Conservation (phyloP, 1,284 basidiomycete species). For the Amylostereum areolatum region DNA sequence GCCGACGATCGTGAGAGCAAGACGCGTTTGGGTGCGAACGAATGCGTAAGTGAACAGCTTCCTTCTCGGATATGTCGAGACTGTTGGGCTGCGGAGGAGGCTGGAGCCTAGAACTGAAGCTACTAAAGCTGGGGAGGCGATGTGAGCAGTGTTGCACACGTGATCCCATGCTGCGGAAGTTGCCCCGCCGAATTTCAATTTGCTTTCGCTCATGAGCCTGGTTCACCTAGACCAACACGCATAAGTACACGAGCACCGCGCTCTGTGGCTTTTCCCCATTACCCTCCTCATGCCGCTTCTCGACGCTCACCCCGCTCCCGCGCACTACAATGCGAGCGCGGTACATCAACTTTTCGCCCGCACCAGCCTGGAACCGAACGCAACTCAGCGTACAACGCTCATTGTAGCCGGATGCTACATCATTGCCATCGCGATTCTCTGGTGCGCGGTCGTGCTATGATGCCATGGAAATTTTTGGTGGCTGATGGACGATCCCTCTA, state of each 20-base stretch:
- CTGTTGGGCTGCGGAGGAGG: too few species aligned
- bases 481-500: conserved; percentile 20
- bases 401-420: conserved; percentile 75
- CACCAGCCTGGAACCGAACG: conserved; percentile 51
- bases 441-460: conserved; percentile 38
- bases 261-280: conserved; percentile 1
- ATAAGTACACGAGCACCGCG: conserved; percentile 1
- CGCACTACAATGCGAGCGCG: conserved; percentile 29
- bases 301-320: conserved; percentile 14
- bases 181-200: background rate
- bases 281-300: conserved; percentile 9
- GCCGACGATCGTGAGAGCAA: too few species aligned
- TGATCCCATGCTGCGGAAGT: too few species aligned
- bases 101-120: too few species aligned
- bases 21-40: too few species aligned
- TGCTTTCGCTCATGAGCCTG: background rate
- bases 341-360: too few species aligned
- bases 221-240: background rate
- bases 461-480: background rate
- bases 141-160: too few species aligned
- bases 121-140: too few species aligned
- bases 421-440: conserved; percentile 66
- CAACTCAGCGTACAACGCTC: conserved; percentile 69
- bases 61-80: too few species aligned
- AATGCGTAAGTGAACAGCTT: too few species aligned